These are phyloP conservation scores for Phylloporus sp. DNA, from an alignment of 768 basidiomycete species.

Conservation along the genomic window DNA sequence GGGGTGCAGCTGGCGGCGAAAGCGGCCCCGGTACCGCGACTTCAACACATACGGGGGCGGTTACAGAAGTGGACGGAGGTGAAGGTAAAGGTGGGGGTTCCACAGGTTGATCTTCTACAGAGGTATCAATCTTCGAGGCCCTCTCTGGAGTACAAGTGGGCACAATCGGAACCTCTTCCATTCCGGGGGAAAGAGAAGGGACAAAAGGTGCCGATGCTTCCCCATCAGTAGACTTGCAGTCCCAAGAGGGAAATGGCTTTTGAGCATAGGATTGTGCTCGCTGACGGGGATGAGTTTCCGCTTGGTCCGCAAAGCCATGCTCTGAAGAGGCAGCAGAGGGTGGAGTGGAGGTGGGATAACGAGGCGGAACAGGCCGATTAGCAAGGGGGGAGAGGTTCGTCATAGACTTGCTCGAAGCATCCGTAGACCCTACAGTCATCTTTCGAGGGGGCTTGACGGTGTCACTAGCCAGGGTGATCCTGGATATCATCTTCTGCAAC, in stretches of 20 bases:
- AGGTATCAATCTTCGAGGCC: slow-evolving; percentile 3
- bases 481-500: slow-evolving; percentile 80
- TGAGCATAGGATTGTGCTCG: slow-evolving; percentile 27
- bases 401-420: slow-evolving; percentile 30
- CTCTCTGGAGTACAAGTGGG: slow-evolving; percentile 2
- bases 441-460: slow-evolving; percentile 30
- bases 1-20: slow-evolving; percentile 3
- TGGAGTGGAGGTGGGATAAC: slow-evolving; percentile 43
- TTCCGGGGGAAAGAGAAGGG: slow-evolving; percentile 6
- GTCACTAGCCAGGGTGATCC: slow-evolving; percentile 49
- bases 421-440: slow-evolving; percentile 23
- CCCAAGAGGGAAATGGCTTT: slow-evolving; percentile 18
- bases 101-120: slow-evolving; percentile 1
- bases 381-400: slow-evolving; percentile 46
- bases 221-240: slow-evolving; percentile 12
- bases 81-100: slow-evolving; percentile 3
- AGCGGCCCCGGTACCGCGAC: background rate
- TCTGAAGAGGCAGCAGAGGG: slow-evolving; percentile 41
- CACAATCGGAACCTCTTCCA: background rate
- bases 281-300: slow-evolving; percentile 16
- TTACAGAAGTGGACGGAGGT: slow-evolving; percentile 1
- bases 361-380: slow-evolving; percentile 58
- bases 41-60: slow-evolving; percentile 4
- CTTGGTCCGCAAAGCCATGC: slow-evolving; percentile 20
- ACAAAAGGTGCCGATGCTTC: slow-evolving; percentile 4